Evolutionary conservation across 1,139 yeast species (phyloP), one percentile per base, ranked within the genome.

Genomic region (Pichia terricola): DNA sequence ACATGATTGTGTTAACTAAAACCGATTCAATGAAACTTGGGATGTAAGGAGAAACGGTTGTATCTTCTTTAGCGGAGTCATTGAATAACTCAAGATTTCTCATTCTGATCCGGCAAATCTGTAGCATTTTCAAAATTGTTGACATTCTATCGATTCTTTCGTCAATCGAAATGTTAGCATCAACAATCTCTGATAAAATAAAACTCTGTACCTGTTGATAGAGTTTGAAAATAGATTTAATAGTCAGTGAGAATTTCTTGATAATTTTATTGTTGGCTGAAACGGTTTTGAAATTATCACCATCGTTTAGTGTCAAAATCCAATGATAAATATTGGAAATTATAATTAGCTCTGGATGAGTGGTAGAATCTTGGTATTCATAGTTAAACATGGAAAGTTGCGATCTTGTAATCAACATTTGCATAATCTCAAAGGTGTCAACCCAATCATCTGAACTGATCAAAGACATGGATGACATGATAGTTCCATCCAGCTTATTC

Each of bases 11-110:
- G 52, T 84, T 79, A 0, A 77, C 69, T 35, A 89, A 69, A 5
- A 95, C 89, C 5, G 89, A 72, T 59, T 89, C 97, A 46, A 91
- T 70, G 58, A 89, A 82, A 3, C 95, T 82, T 1, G 97, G 96
- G 28, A 89, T 78, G 48, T 73, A 75, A 9, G 80, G 73, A 1
- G 77, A 68, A 4, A 50, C 39, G 22, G 53, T 47, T 0, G 63
- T 56, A 10, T 53, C 57, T 10, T 43, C 41, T 10, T 43, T 37
- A n/a, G n/a, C n/a, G n/a, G n/a, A n/a, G n/a, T n/a, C n/a, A n/a
- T n/a, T n/a, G 58, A 81, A 81, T 44, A 81, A 69, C 48, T 77
- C 80, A 34, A 73, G 59, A 25, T 73, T 73, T 40, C 72, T 68
- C 91, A 87, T 88, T 56, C 86, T 79, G 53, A 80, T 63, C 48